Evolutionary conservation across 805 yeast genomes (phyloP), one percentile per base, ranked within the genome.

Genomic region (Lachancea mirantina): DNA sequence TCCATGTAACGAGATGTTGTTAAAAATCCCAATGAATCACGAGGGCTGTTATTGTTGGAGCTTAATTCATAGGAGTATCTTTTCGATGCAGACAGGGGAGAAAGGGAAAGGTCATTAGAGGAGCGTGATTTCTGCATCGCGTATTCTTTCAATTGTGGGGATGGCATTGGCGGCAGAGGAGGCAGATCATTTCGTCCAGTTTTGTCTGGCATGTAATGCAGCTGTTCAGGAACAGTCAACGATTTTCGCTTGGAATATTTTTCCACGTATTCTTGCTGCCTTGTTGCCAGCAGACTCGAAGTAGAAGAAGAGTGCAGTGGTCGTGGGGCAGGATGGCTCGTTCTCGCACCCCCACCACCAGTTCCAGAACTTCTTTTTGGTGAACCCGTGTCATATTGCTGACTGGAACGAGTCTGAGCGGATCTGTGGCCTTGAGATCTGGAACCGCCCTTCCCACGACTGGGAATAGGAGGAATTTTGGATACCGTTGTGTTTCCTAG

Each of bases 1-100:
- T 71, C 69, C 49, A 73, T 61, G 32, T 64, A 67, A 9, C 72
- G 67, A 1, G 76, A 64, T 31, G 59, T 57, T 6, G 67, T 61
- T 35, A 62, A 62, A 4, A 46, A 29, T 14, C 38, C 48, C n/a
- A 49, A 39, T 4, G 45, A 39, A 3, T 30, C 25, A 6, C 24
- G 21, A 2, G 26, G 22, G 8, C 21, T 39, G 6, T 30, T 35
- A 6, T 34, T 33, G 19, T 45, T 42, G 25, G 37, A 37, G 5
- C 41, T 38, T 29, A 38, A 42, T 30, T 44, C 37, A 19, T 41
- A 36, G 7, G 39, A 26, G 16, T 42, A 41, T 28, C 36, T 41
- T 1, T 41, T 21, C 19, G 4, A 30, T 3, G 23, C n/a, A 14
- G 14, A 14, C 7, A 19, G 14, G n/a, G 26, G 14, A 8, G 18